Percentiles rank a stretch among this genome's conserved stretches.
Conservation (phyloP, 495 filamentous ascomycete species). For the Acidiella bohemica region DNA sequence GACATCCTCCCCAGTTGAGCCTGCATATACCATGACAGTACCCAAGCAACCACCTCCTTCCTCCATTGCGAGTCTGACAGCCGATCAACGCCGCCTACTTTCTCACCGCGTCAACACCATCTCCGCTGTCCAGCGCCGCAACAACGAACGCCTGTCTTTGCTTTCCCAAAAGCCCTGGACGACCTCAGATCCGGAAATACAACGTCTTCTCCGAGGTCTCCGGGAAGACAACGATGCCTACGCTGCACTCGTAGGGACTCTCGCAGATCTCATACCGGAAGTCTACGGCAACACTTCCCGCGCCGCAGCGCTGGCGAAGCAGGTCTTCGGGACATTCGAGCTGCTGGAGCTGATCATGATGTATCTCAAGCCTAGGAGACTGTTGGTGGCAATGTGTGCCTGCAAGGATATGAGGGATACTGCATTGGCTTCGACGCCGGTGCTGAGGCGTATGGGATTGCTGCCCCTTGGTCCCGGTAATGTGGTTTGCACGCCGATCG, state of each 20-base stretch:
- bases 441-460: neutral
- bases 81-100: neutral
- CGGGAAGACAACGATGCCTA: neutral
- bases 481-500: neutral
- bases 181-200: neutral
- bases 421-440: neutral
- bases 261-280: neutral
- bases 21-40: too few relatives aligned
- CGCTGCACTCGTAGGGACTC: neutral
- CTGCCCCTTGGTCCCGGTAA: neutral
- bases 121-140: neutral
- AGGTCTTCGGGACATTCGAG: neutral
- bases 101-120: neutral
- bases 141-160: neutral
- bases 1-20: too few relatives aligned
- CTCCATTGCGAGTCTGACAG: neutral
- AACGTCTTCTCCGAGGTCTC: too few relatives aligned
- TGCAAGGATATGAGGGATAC: neutral
- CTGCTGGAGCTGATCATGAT: neutral
- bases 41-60: too few relatives aligned
- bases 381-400: neutral
- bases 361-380: neutral
- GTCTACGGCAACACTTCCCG: neutral
- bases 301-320: neutral
- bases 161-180: neutral